phyloP scores from a whole-genome alignment of 495 filamentous ascomycete species.

The Penicillium robsamsonii region DNA sequence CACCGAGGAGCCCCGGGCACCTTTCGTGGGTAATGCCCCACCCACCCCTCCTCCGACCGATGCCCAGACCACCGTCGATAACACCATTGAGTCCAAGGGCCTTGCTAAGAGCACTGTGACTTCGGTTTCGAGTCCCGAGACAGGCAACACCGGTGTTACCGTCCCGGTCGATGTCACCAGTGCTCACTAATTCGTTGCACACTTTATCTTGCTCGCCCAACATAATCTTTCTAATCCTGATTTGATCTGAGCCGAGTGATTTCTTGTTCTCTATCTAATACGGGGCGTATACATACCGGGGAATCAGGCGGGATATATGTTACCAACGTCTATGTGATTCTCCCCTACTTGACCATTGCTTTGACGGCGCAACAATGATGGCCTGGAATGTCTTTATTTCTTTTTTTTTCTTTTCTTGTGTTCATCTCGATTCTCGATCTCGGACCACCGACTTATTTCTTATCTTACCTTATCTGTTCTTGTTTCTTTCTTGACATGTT shows the following conservation, averaged over 20 bases:
- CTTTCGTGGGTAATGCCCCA: constrained; percentile 39
- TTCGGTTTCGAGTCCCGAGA: constrained; percentile 34
- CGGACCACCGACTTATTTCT: constrained; percentile 9
- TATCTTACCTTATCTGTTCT: constrained; percentile 20
- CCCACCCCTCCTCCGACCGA: constrained; percentile 48
- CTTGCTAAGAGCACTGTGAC: constrained; percentile 38
- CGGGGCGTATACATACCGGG: constrained; percentile 47
- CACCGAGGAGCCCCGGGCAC: constrained; percentile 29
- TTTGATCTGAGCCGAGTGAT: constrained; percentile 25
- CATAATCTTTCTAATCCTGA: constrained; percentile 36
- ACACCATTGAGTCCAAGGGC: constrained; percentile 32
- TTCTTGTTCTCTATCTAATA: constrained; percentile 37
- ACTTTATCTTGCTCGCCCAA: constrained; percentile 35
- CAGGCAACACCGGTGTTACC: constrained; percentile 31
- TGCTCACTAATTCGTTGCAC: constrained; percentile 31
- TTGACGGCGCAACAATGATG: constrained; percentile 37
- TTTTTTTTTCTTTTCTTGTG: constrained; percentile 20
- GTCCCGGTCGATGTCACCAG: constrained; percentile 32
- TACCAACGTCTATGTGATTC: constrained; percentile 23
- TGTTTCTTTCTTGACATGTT: constrained; percentile 19
- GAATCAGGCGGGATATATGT: constrained; percentile 35
- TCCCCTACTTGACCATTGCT: constrained; percentile 33
- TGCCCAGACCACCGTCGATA: constrained; percentile 33
- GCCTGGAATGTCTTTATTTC: constrained; percentile 25
- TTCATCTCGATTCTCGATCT: constrained; percentile 22